Evolutionary conservation across 2,329 filamentous ascomycete species (phyloP).

Genomic region (Albifimbria verrucaria): DNA sequence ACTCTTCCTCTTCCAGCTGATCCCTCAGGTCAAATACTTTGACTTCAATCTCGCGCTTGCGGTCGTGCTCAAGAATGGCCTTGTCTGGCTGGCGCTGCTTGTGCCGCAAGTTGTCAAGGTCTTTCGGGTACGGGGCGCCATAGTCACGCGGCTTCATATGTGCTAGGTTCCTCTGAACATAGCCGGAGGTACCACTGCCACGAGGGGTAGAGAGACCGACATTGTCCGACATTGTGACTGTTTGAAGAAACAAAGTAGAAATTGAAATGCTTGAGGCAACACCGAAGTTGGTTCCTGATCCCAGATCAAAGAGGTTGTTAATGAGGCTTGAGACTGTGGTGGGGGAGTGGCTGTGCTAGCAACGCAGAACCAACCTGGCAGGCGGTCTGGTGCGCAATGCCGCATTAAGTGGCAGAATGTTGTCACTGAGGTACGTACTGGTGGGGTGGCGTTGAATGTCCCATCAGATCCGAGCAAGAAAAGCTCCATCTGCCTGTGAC

Average conservation of each 20-base stretch:
- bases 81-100: slow-evolving; percentile 81
- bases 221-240: slow-evolving; percentile 78
- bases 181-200: slow-evolving; percentile 93
- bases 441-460: neutral
- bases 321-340: neutral
- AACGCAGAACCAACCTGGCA: neutral
- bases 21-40: slow-evolving; percentile 90
- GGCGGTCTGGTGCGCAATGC: neutral
- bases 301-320: too few relatives aligned
- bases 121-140: slow-evolving; percentile 71
- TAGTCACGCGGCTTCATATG: slow-evolving; percentile 82
- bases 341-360: neutral
- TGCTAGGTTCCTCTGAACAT: slow-evolving; percentile 93
- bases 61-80: slow-evolving; percentile 91
- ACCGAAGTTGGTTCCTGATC: too few relatives aligned
- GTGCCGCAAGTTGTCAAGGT: slow-evolving; percentile 68
- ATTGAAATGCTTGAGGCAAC: too few relatives aligned
- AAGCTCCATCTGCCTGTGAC: slow-evolving; percentile 9
- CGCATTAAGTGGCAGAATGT: neutral
- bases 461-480: neutral
- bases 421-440: neutral
- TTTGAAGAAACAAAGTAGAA: too few relatives aligned
- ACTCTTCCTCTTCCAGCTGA: slow-evolving; percentile 87
- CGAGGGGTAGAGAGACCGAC: slow-evolving; percentile 93
- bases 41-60: slow-evolving; percentile 86